Conservation (phyloP, 2,329 filamentous ascomycete species). For the Epichloe sylvatica region DNA sequence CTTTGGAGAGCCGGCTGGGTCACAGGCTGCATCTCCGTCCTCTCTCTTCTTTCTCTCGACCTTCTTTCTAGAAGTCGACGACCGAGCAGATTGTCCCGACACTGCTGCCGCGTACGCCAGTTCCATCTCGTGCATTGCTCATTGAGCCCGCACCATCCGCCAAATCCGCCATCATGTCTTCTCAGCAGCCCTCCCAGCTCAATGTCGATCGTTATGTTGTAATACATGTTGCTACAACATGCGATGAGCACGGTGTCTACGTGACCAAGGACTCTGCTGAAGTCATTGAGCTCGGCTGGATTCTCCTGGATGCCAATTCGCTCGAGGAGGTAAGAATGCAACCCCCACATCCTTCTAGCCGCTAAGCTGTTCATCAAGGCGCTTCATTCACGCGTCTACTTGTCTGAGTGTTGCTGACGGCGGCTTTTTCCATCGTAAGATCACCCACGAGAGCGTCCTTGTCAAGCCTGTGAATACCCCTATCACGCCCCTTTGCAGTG, state of each 20-base stretch:
- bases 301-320: slow-evolving; percentile 79
- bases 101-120: slow-evolving; percentile 5
- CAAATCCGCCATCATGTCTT: slow-evolving; percentile 21
- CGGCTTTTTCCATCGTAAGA: slow-evolving; percentile 33
- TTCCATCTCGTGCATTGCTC: slow-evolving; percentile 8
- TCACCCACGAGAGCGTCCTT: slow-evolving; percentile 88
- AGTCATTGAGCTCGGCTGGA: slow-evolving; percentile 98
- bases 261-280: slow-evolving; percentile 98
- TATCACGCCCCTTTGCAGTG: slow-evolving; percentile 97
- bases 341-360: slow-evolving; percentile 1
- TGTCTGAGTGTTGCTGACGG: slow-evolving; percentile 8
- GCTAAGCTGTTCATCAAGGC: slow-evolving; percentile 1
- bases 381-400: not conserved
- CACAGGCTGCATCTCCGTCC: slow-evolving; percentile 21
- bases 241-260: slow-evolving; percentile 97
- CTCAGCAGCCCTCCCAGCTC: slow-evolving; percentile 37
- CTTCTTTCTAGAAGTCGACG: slow-evolving; percentile 9
- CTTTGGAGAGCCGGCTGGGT: slow-evolving; percentile 21
- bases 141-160: slow-evolving; percentile 8
- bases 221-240: slow-evolving; percentile 96
- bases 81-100: slow-evolving; percentile 7
- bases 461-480: slow-evolving; percentile 98
- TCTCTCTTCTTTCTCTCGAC: slow-evolving; percentile 10
- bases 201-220: slow-evolving; percentile 93
- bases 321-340: slow-evolving; percentile 67